Conservation (phyloP, 352 stramenopile species). For the Pythium brachiatum region DNA sequence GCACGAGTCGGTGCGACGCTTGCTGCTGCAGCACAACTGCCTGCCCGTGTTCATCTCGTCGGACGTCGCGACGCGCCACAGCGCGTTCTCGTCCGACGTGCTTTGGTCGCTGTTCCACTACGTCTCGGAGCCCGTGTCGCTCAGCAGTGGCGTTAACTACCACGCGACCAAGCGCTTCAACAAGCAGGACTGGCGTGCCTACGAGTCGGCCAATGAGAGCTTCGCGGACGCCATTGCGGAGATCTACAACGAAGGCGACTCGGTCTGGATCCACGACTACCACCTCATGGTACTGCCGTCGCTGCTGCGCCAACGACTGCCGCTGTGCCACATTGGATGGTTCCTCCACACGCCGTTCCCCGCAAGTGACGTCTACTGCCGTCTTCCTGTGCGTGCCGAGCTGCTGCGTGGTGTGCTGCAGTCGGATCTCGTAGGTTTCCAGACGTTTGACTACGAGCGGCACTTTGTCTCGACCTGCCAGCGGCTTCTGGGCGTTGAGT, state of each 20-base stretch:
- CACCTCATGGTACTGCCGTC: constrained; percentile 89
- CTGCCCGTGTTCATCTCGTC: constrained; percentile 84
- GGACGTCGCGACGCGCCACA: constrained; percentile 84
- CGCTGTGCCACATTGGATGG: constrained; percentile 76
- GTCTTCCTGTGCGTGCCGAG: constrained; percentile 74
- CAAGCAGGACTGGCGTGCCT: constrained; percentile 86
- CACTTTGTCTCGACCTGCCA: constrained; percentile 86
- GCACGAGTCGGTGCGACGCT: constrained; percentile 61
- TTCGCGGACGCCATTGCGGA: constrained; percentile 85
- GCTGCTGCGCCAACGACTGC: constrained; percentile 74
- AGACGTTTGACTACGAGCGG: constrained; percentile 90
- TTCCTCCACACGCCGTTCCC: constrained; percentile 90
- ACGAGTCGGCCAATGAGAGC: constrained; percentile 84
- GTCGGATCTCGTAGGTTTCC: constrained; percentile 82
- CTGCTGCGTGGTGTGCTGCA: constrained; percentile 77
- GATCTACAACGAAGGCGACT: constrained; percentile 87
- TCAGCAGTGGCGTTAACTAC: constrained; percentile 37
- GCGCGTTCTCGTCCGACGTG: constrained; percentile 87
- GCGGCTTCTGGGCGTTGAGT: constrained; percentile 67
- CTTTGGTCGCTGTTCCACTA: constrained; percentile 92
- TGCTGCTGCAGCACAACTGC: constrained; percentile 86
- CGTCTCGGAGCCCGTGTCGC: constrained; percentile 65
- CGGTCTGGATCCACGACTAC: constrained; percentile 90
- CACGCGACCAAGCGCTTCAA: constrained; percentile 79
- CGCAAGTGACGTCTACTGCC: constrained; percentile 82